Evolutionary conservation across 106 monocot species (phyloP).

Genomic region (Agapanthus africanus): DNA sequence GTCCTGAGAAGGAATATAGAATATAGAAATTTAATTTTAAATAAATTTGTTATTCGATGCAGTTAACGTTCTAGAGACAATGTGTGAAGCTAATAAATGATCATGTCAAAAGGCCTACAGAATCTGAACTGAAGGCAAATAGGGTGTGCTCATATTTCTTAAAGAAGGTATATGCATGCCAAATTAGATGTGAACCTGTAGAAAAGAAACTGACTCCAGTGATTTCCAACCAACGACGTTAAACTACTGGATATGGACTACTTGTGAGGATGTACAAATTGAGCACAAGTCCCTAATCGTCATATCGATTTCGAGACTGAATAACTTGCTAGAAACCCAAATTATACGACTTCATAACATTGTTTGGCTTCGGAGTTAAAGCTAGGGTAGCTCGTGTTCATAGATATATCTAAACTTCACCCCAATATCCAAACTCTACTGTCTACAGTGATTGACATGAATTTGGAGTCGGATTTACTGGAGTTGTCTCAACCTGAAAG

Average conservation of each 20-base stretch:
- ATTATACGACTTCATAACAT: too few species aligned
- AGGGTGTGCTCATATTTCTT: background rate
- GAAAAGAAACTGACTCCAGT: background rate
- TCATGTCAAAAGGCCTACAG: background rate
- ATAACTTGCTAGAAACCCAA: too few species aligned
- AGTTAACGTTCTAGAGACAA: background rate
- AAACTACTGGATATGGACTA: background rate
- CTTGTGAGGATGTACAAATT: background rate
- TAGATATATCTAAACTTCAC: too few species aligned
- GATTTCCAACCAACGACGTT: background rate
- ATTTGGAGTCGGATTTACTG: too few species aligned
- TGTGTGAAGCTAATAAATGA: background rate
- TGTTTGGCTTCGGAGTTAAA: too few species aligned
- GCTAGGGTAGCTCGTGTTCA: too few species aligned
- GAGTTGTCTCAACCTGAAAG: too few species aligned
- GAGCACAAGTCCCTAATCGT: too few species aligned
- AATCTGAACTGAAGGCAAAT: background rate
- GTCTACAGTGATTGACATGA: too few species aligned
- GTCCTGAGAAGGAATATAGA: conserved; percentile 44
- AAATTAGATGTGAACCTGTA: background rate
- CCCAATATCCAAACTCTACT: too few species aligned
- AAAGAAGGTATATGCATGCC: background rate
- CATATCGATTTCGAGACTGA: too few species aligned
- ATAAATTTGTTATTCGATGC: too few species aligned
- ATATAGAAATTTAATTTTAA: background rate